Evolutionary conservation across 352 stramenopile genomes (phyloP), one percentile per base, ranked within the genome.

Genomic region (Phytopythium litorale): DNA sequence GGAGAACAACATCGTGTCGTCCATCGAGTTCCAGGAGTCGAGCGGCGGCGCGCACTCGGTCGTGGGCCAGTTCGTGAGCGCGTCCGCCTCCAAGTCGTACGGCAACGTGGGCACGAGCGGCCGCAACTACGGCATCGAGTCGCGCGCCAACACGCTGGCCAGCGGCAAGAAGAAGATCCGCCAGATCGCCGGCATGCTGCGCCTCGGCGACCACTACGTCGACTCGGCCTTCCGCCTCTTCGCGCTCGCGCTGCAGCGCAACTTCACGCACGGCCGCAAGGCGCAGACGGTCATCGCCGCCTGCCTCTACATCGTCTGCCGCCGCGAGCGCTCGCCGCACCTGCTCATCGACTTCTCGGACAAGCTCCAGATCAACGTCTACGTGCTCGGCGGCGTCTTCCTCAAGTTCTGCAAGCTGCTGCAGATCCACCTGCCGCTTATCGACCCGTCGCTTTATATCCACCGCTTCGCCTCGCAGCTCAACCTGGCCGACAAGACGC

Each of bases 301-400:
- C 15, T 99, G 97, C 75, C 83, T 99, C 43, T 99, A 99, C 73
- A 99, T 99, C 58, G 96, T 98, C 0, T 99, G 97, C 76, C 83
- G 98, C 32, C 88, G 98, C 68, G 92, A 99, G 70, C 98, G 98
- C 64, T 98, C 91, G 64, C 97, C 98, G 61, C 97, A 99, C 67
- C 89, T 99, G 89, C 87, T 99, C 19, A 99, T 99, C 72, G 98
- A 99, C 78, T 99, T 99, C 72, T 96, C 82, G 16, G 98, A 99
- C 80, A 97, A 98, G 56, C 80, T 99, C 7, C 96, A 99, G 79
- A 96, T 99, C 67, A 93, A 91, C 62, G 87, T 96, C 40, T 96
- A 94, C 65, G 85, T 92, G 64, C 73, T 96, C 19, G 87, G 87
- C 25, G 85, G 84, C 45, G 84, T 93, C 25, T 96, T 96, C 60